Base-by-base conservation (phyloP, 2,329 filamentous ascomycete genomes). In the Fusarium foetens region DNA sequence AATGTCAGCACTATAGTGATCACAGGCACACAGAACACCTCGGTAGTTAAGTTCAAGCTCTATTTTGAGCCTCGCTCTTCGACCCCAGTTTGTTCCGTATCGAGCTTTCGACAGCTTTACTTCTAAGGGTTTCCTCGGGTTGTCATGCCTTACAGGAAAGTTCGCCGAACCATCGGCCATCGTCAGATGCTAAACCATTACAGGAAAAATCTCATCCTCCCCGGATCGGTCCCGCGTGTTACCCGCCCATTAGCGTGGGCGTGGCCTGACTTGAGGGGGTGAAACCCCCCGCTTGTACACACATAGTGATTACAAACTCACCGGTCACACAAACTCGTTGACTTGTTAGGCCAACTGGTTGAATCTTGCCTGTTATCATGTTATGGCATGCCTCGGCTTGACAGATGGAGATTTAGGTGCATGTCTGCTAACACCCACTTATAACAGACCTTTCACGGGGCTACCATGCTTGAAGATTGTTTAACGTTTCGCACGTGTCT, bases 211-310 rank as follows among this genome's bases (percentile, higher is more conserved):
- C 58, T 42, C 45, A 57, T 75, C 71, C 67, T 66, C 73, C 29
- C 66, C 75, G 75, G 75, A 75, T 76, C 75, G 66, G 64, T 45
- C 63, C 65, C 29, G 60, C 57, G 45, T 36, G 25, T 69, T 75
- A 75, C 71, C 68, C 74, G 74, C 49, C 72, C 66, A 76, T 76
- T 69, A 74, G 72, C 63, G 63, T 72, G 73, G n/a, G 27, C 19
- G 38, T 57, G 23, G 53, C 41, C 23, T 27, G 53, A 33, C 31
- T 27, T 64, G 33, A 63, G 51, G 46, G 59, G 62, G 46, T 64
- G 62, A 39, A 64, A 12, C 36, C 35, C 46, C 35, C 57, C 46
- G 35, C 35, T 31, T 21, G 17, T n/a, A n/a, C 13, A 53, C 23
- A 53, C 23, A 39, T 53, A 12, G 33, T 39, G 33, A 53, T 27